Conservation (phyloP, 768 basidiomycete genomes). For the Megacollybia marginata region DNA sequence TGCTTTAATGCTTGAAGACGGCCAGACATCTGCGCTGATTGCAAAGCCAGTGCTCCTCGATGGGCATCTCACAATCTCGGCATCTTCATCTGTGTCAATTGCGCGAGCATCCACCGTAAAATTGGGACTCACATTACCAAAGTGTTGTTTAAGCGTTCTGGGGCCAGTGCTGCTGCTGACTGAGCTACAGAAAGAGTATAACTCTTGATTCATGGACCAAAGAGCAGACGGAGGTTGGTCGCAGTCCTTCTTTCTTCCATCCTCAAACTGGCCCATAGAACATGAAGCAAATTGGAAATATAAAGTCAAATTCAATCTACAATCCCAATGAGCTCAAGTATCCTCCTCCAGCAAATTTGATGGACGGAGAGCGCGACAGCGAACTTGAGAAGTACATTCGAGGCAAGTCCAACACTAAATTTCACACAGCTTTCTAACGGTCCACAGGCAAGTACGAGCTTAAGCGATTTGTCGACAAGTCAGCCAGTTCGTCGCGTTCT, state of each 20-base stretch:
- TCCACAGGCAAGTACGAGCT: conserved; percentile 73
- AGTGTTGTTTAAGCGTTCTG: conserved; percentile 54
- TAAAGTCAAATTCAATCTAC: conserved; percentile 69
- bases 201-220: conserved; percentile 84
- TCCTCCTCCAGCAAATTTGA: conserved; percentile 76
- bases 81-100: conserved; percentile 81
- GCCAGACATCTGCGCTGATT: conserved; percentile 86
- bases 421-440: conserved; percentile 2
- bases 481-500: conserved; percentile 25
- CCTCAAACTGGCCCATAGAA: conserved; percentile 30
- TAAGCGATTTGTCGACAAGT: conserved; percentile 54
- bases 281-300: conserved; percentile 79
- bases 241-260: conserved; percentile 5
- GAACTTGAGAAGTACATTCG: conserved; percentile 91
- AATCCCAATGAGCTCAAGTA: conserved; percentile 80
- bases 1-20: background rate
- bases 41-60: conserved; percentile 76
- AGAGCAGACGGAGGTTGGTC: conserved; percentile 78
- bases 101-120: conserved; percentile 90
- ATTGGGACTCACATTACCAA: conserved; percentile 91
- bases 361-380: conserved; percentile 76
- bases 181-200: conserved; percentile 67
- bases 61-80: conserved; percentile 91
- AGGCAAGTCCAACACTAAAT: conserved; percentile 35
- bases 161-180: background rate